phyloP scores from a whole-genome alignment of 208 protist genomes.

The Wallacemonas sp. region DNA sequence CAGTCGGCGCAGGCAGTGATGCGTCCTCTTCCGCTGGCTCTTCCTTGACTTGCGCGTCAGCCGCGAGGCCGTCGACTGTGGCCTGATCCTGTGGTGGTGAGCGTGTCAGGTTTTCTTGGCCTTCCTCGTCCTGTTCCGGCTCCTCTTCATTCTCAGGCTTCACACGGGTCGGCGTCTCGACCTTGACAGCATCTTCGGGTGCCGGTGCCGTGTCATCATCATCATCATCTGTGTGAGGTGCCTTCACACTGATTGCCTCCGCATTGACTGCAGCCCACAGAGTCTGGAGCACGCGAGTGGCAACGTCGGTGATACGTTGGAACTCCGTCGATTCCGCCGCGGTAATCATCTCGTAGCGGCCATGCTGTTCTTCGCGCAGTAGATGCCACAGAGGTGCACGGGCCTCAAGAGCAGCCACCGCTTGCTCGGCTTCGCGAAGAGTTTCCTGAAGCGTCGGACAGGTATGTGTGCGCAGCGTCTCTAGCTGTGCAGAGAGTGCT shows the following conservation, averaged over 20 bases:
- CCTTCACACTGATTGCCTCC: no score
- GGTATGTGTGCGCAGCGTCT: not conserved
- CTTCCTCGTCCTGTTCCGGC: not conserved
- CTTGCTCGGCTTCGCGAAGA: slow-evolving; percentile 2
- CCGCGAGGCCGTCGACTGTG: not conserved
- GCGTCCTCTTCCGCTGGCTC: slow-evolving; percentile 10
- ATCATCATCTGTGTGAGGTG: no score
- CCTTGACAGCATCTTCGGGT: no score
- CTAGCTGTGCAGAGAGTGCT: slow-evolving; percentile 6
- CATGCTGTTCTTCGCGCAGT: slow-evolving; percentile 1
- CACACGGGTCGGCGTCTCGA: not conserved
- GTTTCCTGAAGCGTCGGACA: not conserved
- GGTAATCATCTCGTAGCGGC: not conserved
- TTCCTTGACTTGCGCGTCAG: not conserved
- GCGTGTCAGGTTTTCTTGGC: not conserved
- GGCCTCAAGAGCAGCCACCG: slow-evolving; percentile 10
- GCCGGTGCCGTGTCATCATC: no score
- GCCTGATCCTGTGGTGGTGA: no score
- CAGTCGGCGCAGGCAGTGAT: no score
- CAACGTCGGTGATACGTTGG: not conserved
- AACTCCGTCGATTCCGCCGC: not conserved
- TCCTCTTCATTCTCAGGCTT: not conserved
- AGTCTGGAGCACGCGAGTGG: not conserved
- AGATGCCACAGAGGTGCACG: not conserved
- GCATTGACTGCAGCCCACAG: not conserved